Base-by-base conservation (phyloP, 805 yeast genomes). In the Ascoidea asiatica region DNA sequence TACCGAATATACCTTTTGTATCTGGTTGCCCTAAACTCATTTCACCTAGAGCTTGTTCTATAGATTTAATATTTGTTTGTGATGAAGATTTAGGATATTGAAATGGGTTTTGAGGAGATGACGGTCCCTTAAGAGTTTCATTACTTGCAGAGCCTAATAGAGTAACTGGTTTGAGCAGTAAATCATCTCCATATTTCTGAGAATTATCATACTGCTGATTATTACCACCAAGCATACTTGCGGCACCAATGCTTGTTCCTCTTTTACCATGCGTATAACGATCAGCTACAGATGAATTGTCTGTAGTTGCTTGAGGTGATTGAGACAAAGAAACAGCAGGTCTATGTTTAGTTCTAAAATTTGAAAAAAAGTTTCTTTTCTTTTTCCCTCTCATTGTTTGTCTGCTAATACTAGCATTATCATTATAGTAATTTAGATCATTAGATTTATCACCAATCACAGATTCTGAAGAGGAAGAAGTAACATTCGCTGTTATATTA, bases 1-100 rank as follows among this genome's bases (percentile, higher is more conserved):
- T 65, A 0, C 89, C 92, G 64, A 86, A 86, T 1, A 83, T 64
- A 4, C 59, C 54, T 45, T 67, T 68, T 15, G 69, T 37, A 19
- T 20, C 38, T 11, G 40, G 11, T 11, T 23, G 11, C 6, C 11
- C 6, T 7, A 23, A 11, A 23, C 11, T 23, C 33, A 23, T 23
- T 6, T 23, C 11, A 23, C 11, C 11, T 7, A 23, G 33, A 7
- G 33, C 11, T 23, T 23, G 11, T 23, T 23, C 11, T 7, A 23
- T 23, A 6, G 33, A 23, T 11, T 23, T 23, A 11, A 23, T 23
- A 23, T 23, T 23, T 23, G 33, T 23, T 6, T 23, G 6, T 23
- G 33, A 23, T 11, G 11, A 23, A 7, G 33, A 23, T 23, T 11
- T 23, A 7, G 33, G 33, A 23, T 23, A 23, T 23, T 23, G 33